Percentiles rank a stretch among this genome's conserved stretches.
These are phyloP conservation scores for Orbilia brochopaga DNA, from an alignment of 2,329 filamentous ascomycete species.

Conservation along the genomic window DNA sequence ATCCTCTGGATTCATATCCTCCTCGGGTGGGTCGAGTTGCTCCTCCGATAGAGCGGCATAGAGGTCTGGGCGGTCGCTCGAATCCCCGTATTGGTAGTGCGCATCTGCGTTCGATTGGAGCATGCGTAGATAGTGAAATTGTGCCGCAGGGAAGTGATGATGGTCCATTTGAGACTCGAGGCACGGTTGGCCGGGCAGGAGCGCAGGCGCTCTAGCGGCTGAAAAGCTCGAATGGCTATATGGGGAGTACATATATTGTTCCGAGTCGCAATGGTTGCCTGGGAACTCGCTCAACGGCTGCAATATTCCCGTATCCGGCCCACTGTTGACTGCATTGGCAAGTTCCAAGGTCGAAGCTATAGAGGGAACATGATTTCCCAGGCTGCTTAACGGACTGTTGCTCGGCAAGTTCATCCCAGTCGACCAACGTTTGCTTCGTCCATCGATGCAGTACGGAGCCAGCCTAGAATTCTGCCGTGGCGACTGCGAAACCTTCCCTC, in stretches of 20 bases:
- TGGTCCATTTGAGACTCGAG: slow-evolving; percentile 42
- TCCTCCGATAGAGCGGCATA: slow-evolving; percentile 77
- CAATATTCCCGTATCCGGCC: slow-evolving; percentile 65
- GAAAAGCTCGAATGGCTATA: slow-evolving; percentile 26
- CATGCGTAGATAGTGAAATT: slow-evolving; percentile 66
- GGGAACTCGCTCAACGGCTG: slow-evolving; percentile 60
- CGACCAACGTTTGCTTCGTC: slow-evolving; percentile 76
- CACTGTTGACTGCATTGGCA: slow-evolving; percentile 65
- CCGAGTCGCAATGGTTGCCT: slow-evolving; percentile 27
- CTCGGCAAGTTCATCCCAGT: slow-evolving; percentile 69
- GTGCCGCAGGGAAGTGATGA: slow-evolving; percentile 64
- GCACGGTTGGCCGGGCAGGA: slow-evolving; percentile 27
- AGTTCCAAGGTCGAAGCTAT: slow-evolving; percentile 67
- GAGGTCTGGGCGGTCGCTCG: slow-evolving; percentile 76
- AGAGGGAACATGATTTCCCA: slow-evolving; percentile 68
- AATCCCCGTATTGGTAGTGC: slow-evolving; percentile 74
- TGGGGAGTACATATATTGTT: slow-evolving; percentile 30
- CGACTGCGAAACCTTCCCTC: slow-evolving; percentile 73
- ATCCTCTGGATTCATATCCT: slow-evolving; percentile 80
- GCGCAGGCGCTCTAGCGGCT: slow-evolving; percentile 17
- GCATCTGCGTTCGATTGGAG: slow-evolving; percentile 76
- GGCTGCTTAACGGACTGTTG: slow-evolving; percentile 62
- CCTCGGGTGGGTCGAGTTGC: slow-evolving; percentile 73
- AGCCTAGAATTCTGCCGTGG: slow-evolving; percentile 66
- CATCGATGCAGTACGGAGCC: slow-evolving; percentile 73